phyloP scores from a whole-genome alignment of 2,329 filamentous ascomycete species.

The Trichoderma sp. region DNA sequence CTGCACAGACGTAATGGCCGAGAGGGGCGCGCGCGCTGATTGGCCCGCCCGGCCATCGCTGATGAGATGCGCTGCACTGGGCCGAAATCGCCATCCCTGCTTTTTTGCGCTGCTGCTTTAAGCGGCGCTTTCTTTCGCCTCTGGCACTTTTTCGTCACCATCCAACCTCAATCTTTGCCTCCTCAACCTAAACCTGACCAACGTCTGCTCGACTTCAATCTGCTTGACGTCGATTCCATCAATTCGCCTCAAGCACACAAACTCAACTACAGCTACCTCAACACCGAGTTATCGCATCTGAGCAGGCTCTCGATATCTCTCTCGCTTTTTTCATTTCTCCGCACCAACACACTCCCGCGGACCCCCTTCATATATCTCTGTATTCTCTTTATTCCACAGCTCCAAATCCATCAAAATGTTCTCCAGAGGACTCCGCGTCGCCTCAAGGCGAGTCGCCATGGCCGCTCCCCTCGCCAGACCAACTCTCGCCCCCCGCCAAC shows the following conservation, averaged over 20 bases:
- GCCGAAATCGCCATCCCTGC: slow-evolving; percentile 29
- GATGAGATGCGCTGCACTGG: slow-evolving; percentile 14
- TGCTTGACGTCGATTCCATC: neutral
- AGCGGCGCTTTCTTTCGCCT: slow-evolving; percentile 10
- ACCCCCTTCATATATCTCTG: neutral
- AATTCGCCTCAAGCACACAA: neutral
- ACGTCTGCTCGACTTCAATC: neutral
- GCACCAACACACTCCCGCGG: neutral
- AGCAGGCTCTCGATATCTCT: slow-evolving; percentile 4
- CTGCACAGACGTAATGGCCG: slow-evolving; percentile 29
- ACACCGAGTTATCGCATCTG: neutral
- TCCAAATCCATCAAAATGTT: slow-evolving; percentile 44
- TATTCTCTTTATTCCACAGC: neutral
- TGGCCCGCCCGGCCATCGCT: slow-evolving; percentile 12
- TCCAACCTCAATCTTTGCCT: slow-evolving; percentile 6
- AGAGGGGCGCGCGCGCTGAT: slow-evolving; percentile 25
- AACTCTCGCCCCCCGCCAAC: slow-evolving; percentile 44
- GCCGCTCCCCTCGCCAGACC: slow-evolving; percentile 46
- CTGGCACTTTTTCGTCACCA: neutral
- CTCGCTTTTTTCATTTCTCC: neutral
- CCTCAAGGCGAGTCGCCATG: slow-evolving; percentile 50
- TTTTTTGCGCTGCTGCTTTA: slow-evolving; percentile 16
- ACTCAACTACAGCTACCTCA: neutral
- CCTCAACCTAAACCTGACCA: neutral
- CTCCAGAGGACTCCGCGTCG: slow-evolving; percentile 50